Conservation (phyloP, 2,329 filamentous ascomycete genomes). For the Aspergillus phoenicis region DNA sequence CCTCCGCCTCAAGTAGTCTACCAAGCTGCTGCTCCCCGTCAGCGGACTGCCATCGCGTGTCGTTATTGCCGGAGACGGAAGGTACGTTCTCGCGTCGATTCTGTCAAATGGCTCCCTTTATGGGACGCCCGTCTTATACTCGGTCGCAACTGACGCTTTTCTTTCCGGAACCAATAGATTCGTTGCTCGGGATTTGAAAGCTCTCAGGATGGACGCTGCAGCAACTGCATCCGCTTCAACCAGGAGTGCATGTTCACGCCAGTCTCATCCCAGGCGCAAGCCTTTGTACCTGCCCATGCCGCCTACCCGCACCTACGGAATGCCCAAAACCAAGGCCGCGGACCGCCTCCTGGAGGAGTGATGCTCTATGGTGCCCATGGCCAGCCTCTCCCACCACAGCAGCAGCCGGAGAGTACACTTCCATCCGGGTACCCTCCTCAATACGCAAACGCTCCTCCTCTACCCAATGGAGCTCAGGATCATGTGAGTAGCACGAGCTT, state of each 20-base stretch:
- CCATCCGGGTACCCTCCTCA: conserved; percentile 45
- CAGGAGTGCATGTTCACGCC: conserved; percentile 78
- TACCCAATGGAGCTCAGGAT: conserved; percentile 46
- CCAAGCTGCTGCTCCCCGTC: conserved; percentile 51
- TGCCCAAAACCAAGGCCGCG: conserved; percentile 33
- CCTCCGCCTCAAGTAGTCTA: conserved; percentile 45
- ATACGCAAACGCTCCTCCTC: conserved; percentile 38
- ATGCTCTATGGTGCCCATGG: conserved; percentile 55
- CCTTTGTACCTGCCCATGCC: conserved; percentile 72
- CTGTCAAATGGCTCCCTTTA: background rate
- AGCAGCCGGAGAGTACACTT: conserved; percentile 42
- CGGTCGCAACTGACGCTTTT: conserved; percentile 14
- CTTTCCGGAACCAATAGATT: conserved; percentile 54
- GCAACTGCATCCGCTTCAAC: conserved; percentile 72
- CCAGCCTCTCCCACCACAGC: conserved; percentile 50
- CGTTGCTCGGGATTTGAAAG: conserved; percentile 75
- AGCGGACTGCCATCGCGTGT: conserved; percentile 56
- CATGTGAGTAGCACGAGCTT: conserved; percentile 47
- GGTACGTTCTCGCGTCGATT: conserved; percentile 36
- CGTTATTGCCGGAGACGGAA: conserved; percentile 56
- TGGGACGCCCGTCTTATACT: background rate
- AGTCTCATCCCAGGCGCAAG: conserved; percentile 72
- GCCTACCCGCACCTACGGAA: conserved; percentile 61
- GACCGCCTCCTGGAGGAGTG: conserved; percentile 36
- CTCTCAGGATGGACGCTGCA: conserved; percentile 71